Conservation (phyloP, 2,329 filamentous ascomycete species). For the Colletotrichum cereale region DNA sequence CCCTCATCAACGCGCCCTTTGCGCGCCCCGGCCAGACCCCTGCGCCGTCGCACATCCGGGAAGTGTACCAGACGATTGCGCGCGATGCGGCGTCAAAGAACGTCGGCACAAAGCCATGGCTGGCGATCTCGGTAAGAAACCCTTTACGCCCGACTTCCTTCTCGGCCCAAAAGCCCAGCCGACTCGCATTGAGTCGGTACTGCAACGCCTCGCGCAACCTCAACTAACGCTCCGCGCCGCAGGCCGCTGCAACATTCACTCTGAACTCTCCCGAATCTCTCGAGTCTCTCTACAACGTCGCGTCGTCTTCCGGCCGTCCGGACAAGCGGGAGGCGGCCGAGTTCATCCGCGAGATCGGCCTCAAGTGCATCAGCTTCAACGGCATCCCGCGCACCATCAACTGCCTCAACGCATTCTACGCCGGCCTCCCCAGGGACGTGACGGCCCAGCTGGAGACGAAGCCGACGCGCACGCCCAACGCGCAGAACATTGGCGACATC, state of each 20-base stretch:
- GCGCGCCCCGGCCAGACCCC: constrained; percentile 74
- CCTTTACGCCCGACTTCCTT: background rate
- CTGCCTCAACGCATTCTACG: constrained; percentile 78
- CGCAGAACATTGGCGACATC: constrained; percentile 66
- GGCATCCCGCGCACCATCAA: constrained; percentile 89
- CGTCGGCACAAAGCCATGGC: constrained; percentile 74
- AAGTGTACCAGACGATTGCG: constrained; percentile 74
- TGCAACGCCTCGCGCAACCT: background rate
- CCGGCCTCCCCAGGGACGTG: constrained; percentile 70
- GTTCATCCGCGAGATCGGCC: constrained; percentile 79
- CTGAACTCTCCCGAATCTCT: constrained; percentile 87
- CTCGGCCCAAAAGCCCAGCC: background rate
- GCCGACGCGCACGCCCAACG: constrained; percentile 66
- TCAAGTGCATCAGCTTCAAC: constrained; percentile 85
- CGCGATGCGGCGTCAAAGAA: constrained; percentile 71
- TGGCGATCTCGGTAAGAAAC: constrained; percentile 71
- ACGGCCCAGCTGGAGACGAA: constrained; percentile 64
- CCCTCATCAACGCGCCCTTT: constrained; percentile 78
- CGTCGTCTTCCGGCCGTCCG: constrained; percentile 48
- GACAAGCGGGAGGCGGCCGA: constrained; percentile 65
- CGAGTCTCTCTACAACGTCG: constrained; percentile 69
- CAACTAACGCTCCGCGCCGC: background rate
- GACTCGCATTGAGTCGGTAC: background rate
- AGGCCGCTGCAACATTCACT: constrained; percentile 87
- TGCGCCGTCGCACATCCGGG: constrained; percentile 72